These are phyloP conservation scores for Eucalyptus grandis DNA, from an alignment of 345 rosid genomes.

Conservation along the genomic window DNA sequence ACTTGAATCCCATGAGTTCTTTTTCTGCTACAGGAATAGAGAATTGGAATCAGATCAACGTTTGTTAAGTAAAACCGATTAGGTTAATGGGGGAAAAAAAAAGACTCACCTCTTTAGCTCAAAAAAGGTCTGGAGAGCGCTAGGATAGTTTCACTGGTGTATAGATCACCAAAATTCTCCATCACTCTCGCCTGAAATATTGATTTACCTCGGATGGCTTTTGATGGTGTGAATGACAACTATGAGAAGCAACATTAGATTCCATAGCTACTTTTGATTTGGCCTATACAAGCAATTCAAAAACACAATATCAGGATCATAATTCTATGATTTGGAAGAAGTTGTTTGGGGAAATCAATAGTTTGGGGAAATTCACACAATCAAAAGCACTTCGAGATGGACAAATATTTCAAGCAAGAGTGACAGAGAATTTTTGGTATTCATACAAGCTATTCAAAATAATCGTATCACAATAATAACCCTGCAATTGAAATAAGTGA, in stretches of 20 bases:
- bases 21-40: slow-evolving; percentile 20
- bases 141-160: slow-evolving; percentile 54
- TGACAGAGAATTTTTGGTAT: neutral
- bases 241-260: slow-evolving; percentile 34
- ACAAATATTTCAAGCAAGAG: neutral
- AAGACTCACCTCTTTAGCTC: slow-evolving; percentile 28
- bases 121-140: slow-evolving; percentile 9
- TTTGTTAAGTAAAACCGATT: neutral
- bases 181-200: slow-evolving; percentile 67
- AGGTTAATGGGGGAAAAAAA: neutral
- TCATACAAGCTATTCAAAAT: neutral
- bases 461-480: neutral
- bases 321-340: neutral
- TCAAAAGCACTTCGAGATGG: neutral
- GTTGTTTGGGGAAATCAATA: neutral
- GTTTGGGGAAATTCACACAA: neutral
- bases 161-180: slow-evolving; percentile 56
- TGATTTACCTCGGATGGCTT: slow-evolving; percentile 47
- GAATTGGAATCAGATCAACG: neutral
- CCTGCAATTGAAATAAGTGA: neutral
- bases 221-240: slow-evolving; percentile 14
- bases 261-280: neutral
- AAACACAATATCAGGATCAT: neutral
- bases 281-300: neutral
- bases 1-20: slow-evolving; percentile 19